Base-by-base conservation (phyloP, 441 rosid genomes). In the Mallotus repandus region DNA sequence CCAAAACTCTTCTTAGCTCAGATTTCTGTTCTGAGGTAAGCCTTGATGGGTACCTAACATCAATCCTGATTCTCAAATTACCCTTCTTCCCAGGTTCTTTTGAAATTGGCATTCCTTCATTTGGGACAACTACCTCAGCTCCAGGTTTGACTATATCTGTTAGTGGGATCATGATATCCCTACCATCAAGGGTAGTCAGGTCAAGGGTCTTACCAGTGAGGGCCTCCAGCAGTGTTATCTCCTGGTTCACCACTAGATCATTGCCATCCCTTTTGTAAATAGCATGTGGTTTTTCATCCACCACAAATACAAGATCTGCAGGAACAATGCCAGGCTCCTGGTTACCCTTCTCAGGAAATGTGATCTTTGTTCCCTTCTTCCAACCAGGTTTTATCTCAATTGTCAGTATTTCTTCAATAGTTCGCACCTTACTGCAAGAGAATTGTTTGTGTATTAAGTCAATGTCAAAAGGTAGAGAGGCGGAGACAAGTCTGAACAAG, bases 311-410 rank as follows among this genome's bases (percentile, higher is more conserved):
- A 50, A 94, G 75, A 81, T 94, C 98, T 5, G 99, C 89, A 5
- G 98, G 94, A 71, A 87, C 81, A 74, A 85, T 72, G 38, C 92
- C 91, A 73, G 92, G 89, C 81, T 86, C 97, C 79, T 91, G 89
- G 73, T 91, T 92, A 66, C 97, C 99, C 79, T 87, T 94, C 80
- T 91, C 91, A 29, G 91, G 91, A 68, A 94, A 92, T 55, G 97
- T 94, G 63, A 94, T 89, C 83, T 89, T 94, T 29, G 97, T 92
- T 61, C 99, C 98, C 83, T 84, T 92, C 89, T 94, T 92, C 99
- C 99, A 94, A 63, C 99, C 99, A 22, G 98, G 91, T 82, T 83
- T 94, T 81, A 94, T 79, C 71, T 94, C 98, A 68, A 94, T 89
- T 12, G 90, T 86, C 83, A 94, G 67, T 70, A 91, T 92, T 82